Evolutionary conservation across 192 early-diverging fungal species (phyloP), one percentile per base, ranked within the genome.

Genomic region (Anaeromyces robustus): DNA sequence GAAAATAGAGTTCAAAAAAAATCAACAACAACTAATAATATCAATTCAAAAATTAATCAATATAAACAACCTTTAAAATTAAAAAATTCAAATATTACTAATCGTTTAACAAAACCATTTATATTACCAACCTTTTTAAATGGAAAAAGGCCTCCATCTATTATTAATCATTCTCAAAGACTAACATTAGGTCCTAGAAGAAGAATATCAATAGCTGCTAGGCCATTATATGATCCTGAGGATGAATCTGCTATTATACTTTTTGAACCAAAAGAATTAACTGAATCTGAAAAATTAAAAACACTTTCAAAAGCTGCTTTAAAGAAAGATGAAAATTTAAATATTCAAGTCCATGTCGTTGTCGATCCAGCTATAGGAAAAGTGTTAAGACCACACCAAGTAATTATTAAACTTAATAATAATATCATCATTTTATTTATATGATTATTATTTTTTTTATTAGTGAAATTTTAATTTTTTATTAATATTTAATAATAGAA

Each of bases 301-400:
- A 82, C 77, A 13, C 82, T 84, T 2, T 85, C 84, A 68, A 83
- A 84, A 13, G 80, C 80, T 16, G 81, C 79, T 1, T 22, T 80
- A 5, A 82, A 81, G 29, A 34, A 81, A 68, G 87, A 87, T 34
- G 30, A 68, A 30, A 87, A 89, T 30, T 79, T 83, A 29, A 80
- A 80, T 19, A 85, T 86, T 2, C 85, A 90, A 77, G 92, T 92
- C 18, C 89, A 91, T 37, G 94, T 95, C 59, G 91, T 94, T 11
- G 93, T 93, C 2, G 98, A 99, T 84, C 98, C 98, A 11, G 85
- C 91, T 2, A 88, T 99, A 2, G 90, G 89, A 1, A 91, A 90
- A 79, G 91, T 95, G 30, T 83, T 99, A 81, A 92, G 98, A 19
- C 97, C 97, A 4, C 98, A 99, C 84, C 80, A 81, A 79, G 80